Base-by-base conservation (phyloP, 495 filamentous ascomycete genomes). In the Neurospora sp. region DNA sequence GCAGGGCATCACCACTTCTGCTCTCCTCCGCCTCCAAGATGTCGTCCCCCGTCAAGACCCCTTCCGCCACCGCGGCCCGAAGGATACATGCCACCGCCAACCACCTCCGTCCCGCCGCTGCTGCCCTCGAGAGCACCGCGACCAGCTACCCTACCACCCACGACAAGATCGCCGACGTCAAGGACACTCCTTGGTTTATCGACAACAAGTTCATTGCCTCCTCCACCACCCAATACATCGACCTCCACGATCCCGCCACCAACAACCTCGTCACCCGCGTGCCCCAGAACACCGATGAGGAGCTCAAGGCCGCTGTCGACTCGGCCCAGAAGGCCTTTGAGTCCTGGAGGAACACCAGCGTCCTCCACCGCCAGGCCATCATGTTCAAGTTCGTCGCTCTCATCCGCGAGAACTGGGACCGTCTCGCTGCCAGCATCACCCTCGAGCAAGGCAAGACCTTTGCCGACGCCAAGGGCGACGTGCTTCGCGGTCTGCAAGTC, bases 361-460 rank as follows among this genome's bases (percentile, higher is more conserved):
- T 98, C 71, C 89, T 99, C 76, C 85, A 90, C 70, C 88, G 91
- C 70, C 96, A 99, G 85, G 93, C 96, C 85, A 93, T 98, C 82
- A 95, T 99, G 90, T 99, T 99, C 88, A 95, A 93, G 84, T 97
- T 94, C 79, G 93, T 95, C 42, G 88, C 84, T 69, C 84, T 99
- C 79, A 97, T 99, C 82, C 89, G 95, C 54, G 90, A 94, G 78
- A 90, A 99, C 84, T 98, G 95, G 96, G 95, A 99, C 81, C 88
- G 96, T 42, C 82, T 99, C 74, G 96, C 96, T 20, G 93, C 96
- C 5, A 95, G 91, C 79, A 99, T 99, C 79, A 98, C 95, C 20
- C 86, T 98, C 70, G 96, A 99, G 86, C 96, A 99, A 84, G 96
- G 96, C 77, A 99, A 99, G 88, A 98, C 96, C 4, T 94, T 98